Evolutionary conservation across 2,329 filamentous ascomycete genomes (phyloP).

Genomic region (Nothophaeocryptopus gaeumannii): DNA sequence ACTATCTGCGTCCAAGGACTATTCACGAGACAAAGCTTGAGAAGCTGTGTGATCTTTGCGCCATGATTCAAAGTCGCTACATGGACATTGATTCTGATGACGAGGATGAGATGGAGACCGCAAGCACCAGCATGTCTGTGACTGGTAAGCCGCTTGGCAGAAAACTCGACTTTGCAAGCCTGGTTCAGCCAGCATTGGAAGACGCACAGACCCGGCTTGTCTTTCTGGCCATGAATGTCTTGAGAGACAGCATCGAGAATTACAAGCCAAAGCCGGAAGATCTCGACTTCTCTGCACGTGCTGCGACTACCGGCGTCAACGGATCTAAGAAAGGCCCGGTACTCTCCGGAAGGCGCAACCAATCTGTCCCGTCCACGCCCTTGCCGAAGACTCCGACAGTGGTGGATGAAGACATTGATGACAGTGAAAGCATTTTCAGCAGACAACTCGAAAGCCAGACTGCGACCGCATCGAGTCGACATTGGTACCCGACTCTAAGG

Average conservation of each 20-base stretch:
- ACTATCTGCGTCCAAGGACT: conserved; percentile 62
- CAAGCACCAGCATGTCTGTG: conserved; percentile 18
- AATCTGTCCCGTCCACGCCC: conserved; percentile 35
- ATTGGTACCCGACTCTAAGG: conserved; percentile 65
- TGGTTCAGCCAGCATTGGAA: conserved; percentile 64
- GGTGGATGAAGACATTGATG: conserved; percentile 55
- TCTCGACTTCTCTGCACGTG: conserved; percentile 58
- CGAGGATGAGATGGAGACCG: conserved; percentile 46
- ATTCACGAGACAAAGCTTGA: conserved; percentile 66
- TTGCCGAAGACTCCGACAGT: conserved; percentile 50
- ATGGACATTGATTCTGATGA: conserved; percentile 53
- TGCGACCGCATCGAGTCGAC: conserved; percentile 14
- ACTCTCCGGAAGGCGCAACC: conserved; percentile 51
- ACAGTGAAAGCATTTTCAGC: conserved; percentile 45
- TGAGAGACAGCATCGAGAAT: conserved; percentile 65
- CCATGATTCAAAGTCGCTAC: conserved; percentile 63
- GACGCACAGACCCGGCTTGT: conserved; percentile 66
- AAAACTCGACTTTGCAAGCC: conserved; percentile 57
- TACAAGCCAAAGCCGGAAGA: conserved; percentile 65
- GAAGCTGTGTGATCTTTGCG: conserved; percentile 65
- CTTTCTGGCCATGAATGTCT: conserved; percentile 60
- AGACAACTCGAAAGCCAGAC: conserved; percentile 23
- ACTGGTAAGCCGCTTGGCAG: conserved; percentile 21
- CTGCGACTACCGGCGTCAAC: conserved; percentile 23
- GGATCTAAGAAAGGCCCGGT: conserved; percentile 39